Conservation (phyloP, 345 rosid species). For the Turnera subulata region DNA sequence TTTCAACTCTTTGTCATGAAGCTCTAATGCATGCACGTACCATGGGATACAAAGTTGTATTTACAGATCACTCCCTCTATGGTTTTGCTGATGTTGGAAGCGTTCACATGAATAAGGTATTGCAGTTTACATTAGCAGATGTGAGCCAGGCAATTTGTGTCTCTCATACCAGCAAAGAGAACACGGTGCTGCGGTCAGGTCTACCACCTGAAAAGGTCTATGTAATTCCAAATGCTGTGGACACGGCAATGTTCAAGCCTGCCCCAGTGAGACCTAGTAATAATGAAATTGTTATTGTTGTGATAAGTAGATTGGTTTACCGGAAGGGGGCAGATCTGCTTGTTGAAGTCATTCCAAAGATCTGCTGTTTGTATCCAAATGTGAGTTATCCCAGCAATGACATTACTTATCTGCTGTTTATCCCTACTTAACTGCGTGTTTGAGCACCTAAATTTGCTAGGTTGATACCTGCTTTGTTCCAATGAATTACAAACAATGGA, state of each 20-base stretch:
- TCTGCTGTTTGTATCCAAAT: constrained; percentile 63
- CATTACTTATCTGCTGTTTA: neutral
- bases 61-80: constrained; percentile 89
- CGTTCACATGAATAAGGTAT: constrained; percentile 93
- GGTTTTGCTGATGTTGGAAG: constrained; percentile 97
- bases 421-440: constrained; percentile 1
- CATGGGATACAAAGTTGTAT: constrained; percentile 86
- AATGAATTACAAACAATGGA: neutral
- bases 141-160: constrained; percentile 94
- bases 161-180: constrained; percentile 96
- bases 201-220: constrained; percentile 80
- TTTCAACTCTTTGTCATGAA: constrained; percentile 96
- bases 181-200: constrained; percentile 86
- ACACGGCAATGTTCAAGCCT: constrained; percentile 94
- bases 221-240: constrained; percentile 95
- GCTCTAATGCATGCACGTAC: constrained; percentile 92
- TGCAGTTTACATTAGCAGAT: constrained; percentile 92
- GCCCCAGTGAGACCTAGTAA: constrained; percentile 47
- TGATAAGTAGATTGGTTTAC: constrained; percentile 93
- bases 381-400: constrained; percentile 40
- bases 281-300: constrained; percentile 72
- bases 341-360: constrained; percentile 92
- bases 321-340: constrained; percentile 96
- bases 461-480: neutral
- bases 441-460: neutral